phyloP scores from a whole-genome alignment of 2,329 filamentous ascomycete species.

The Alternaria sp. region DNA sequence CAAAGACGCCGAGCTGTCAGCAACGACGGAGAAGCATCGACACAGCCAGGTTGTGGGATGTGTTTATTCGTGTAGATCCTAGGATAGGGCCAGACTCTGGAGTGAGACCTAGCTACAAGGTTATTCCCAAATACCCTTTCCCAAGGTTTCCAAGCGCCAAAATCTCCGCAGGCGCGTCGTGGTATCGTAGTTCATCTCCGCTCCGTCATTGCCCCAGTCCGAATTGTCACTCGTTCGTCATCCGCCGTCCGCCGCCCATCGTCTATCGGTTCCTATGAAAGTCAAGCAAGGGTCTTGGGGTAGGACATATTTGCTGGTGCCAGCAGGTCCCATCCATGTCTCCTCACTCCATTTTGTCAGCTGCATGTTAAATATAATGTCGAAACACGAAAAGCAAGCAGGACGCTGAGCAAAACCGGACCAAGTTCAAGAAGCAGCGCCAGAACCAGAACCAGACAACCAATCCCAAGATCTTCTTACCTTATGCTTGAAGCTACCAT shows the following conservation, averaged over 20 bases:
- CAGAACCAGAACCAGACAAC: conserved; percentile 11
- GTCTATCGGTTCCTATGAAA: background rate
- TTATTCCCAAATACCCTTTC: background rate
- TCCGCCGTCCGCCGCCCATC: background rate
- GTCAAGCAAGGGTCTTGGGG: background rate
- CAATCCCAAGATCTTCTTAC: conserved; percentile 23
- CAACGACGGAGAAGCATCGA: background rate
- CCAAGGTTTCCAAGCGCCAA: background rate
- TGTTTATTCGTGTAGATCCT: background rate
- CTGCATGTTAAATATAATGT: background rate
- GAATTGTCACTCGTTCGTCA: background rate
- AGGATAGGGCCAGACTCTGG: background rate
- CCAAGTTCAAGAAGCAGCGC: conserved; percentile 9
- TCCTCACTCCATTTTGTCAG: conserved; percentile 14
- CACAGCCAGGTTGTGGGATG: background rate
- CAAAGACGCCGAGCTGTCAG: background rate
- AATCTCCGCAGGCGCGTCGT: background rate
- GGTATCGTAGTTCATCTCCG: background rate
- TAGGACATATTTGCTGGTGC: background rate
- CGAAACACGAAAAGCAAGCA: background rate
- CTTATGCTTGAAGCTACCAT: conserved; percentile 16
- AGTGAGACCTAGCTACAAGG: background rate
- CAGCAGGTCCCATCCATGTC: background rate
- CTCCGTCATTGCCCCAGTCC: background rate
- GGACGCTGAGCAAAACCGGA: background rate